Percentiles rank a stretch among this genome's conserved stretches.
phyloP scores from a whole-genome alignment of 805 yeast genomes.

The Kodamaea fukazawae region DNA sequence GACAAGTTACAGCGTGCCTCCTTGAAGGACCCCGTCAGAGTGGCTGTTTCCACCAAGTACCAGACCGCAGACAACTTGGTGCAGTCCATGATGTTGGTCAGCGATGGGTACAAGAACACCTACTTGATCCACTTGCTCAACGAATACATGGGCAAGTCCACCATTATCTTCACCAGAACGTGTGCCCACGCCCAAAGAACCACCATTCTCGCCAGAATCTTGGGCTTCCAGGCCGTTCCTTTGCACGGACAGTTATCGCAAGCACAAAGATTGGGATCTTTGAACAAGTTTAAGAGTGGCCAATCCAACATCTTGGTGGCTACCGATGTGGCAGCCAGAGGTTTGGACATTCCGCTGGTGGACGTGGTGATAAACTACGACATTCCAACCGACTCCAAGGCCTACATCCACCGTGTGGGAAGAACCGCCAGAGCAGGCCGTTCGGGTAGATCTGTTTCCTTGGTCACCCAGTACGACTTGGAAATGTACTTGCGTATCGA shows the following conservation, averaged over 20 bases:
- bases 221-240: slow-evolving; percentile 89
- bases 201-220: slow-evolving; percentile 70
- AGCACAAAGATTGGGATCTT: slow-evolving; percentile 77
- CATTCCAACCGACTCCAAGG: slow-evolving; percentile 80
- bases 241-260: slow-evolving; percentile 90
- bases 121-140: slow-evolving; percentile 77
- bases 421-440: slow-evolving; percentile 95
- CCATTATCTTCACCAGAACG: slow-evolving; percentile 88
- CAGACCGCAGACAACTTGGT: slow-evolving; percentile 92
- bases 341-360: slow-evolving; percentile 78
- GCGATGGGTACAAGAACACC: slow-evolving; percentile 91
- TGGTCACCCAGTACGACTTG: slow-evolving; percentile 92
- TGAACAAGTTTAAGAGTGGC: slow-evolving; percentile 76
- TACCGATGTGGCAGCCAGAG: slow-evolving; percentile 88
- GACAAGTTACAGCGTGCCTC: slow-evolving; percentile 95
- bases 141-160: slow-evolving; percentile 80
- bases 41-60: slow-evolving; percentile 84
- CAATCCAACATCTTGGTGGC: slow-evolving; percentile 68
- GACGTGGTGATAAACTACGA: slow-evolving; percentile 77
- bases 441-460: slow-evolving; percentile 80
- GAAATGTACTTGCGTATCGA: slow-evolving; percentile 88
- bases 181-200: slow-evolving; percentile 94
- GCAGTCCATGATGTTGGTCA: slow-evolving; percentile 85
- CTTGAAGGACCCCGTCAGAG: slow-evolving; percentile 80
- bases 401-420: slow-evolving; percentile 86